These are phyloP conservation scores for Volvox africanus DNA, from an alignment of 139 green algal genomes.

Conservation along the genomic window DNA sequence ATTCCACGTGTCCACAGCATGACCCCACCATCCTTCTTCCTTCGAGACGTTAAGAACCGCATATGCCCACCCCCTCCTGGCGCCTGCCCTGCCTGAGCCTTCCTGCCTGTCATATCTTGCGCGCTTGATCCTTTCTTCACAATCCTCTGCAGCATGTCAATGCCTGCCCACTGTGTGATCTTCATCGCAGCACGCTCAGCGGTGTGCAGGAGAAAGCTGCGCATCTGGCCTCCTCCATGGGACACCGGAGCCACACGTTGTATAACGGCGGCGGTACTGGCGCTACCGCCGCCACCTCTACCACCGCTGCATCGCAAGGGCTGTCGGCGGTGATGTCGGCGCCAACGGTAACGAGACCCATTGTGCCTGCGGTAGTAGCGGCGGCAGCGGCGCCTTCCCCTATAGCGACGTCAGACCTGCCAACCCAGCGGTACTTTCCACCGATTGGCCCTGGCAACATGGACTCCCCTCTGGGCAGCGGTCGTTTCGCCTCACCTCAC, in stretches of 20 bases:
- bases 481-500: background rate
- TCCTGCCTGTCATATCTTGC: background rate
- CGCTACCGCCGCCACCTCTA: background rate
- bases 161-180: background rate
- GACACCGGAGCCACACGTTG: background rate
- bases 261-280: background rate
- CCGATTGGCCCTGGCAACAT: background rate
- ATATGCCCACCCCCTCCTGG: no score
- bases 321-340: no score
- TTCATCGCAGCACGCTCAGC: slow-evolving; percentile 7
- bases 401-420: background rate
- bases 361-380: background rate
- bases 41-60: no score
- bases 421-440: background rate
- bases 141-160: no score
- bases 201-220: slow-evolving; percentile 13
- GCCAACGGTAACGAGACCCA: background rate
- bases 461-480: background rate
- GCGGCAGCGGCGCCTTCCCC: background rate
- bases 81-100: no score
- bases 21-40: no score
- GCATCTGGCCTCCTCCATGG: background rate
- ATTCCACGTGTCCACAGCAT: no score
- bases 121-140: no score
- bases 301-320: no score